Evolutionary conservation across 345 rosid genomes (phyloP).

Genomic region (Linum usitatissimum): DNA sequence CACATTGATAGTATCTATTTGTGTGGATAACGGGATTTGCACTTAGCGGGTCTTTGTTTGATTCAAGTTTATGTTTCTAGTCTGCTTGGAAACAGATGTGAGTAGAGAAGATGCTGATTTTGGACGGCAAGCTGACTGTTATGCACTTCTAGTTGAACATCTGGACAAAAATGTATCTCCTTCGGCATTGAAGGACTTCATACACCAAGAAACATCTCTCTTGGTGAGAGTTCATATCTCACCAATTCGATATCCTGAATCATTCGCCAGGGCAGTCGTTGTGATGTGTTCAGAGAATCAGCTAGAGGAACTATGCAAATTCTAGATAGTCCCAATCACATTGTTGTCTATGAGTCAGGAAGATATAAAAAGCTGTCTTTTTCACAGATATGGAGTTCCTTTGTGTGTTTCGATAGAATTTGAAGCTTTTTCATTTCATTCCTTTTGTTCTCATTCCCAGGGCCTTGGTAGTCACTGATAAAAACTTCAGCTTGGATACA

Average conservation of each 20-base stretch:
- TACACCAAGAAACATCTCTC: slow-evolving; percentile 23
- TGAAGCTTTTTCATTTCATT: neutral
- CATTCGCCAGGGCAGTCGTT: slow-evolving; percentile 21
- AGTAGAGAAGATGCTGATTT: slow-evolving; percentile 23
- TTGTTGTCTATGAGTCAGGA: slow-evolving; percentile 28
- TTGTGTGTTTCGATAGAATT: neutral
- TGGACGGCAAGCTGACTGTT: slow-evolving; percentile 17
- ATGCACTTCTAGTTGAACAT: slow-evolving; percentile 24
- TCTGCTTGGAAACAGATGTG: slow-evolving; percentile 3
- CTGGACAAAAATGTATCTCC: slow-evolving; percentile 33
- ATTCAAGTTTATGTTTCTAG: neutral
- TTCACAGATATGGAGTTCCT: neutral
- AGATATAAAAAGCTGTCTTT: slow-evolving; percentile 15
- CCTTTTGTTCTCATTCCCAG: slow-evolving; percentile 18
- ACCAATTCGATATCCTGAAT: slow-evolving; percentile 29
- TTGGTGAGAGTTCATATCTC: slow-evolving; percentile 17
- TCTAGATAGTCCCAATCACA: slow-evolving; percentile 25
- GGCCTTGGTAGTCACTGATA: slow-evolving; percentile 30
- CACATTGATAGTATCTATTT: too few relatives aligned
- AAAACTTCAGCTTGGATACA: slow-evolving; percentile 7
- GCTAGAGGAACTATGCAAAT: slow-evolving; percentile 16
- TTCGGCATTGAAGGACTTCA: slow-evolving; percentile 24
- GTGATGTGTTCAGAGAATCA: slow-evolving; percentile 17
- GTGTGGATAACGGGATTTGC: neutral
- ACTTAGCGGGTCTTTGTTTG: neutral